Conservation (phyloP, 306 rosid species). For the Pachyrhizus erosus region DNA sequence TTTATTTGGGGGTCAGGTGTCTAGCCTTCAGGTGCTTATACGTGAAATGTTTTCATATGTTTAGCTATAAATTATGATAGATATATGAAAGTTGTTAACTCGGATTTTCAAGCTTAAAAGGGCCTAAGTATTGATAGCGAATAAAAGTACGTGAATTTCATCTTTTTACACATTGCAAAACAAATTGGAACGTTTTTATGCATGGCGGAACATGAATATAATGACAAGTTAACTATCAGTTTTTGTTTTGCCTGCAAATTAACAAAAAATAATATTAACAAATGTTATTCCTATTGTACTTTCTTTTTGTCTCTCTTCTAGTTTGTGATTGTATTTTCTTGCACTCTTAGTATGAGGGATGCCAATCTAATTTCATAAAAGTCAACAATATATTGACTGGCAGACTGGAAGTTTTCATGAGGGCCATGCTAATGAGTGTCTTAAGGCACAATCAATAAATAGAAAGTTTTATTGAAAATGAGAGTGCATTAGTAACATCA, state of each 20-base stretch:
- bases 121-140: background rate
- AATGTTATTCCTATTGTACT: too few species aligned
- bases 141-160: background rate
- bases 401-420: too few species aligned
- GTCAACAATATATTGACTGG: background rate
- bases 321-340: background rate
- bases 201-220: background rate
- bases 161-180: background rate
- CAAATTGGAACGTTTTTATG: background rate
- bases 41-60: constrained; percentile 7
- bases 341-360: background rate
- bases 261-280: background rate
- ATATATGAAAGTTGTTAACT: background rate
- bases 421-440: too few species aligned
- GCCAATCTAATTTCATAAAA: background rate
- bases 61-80: background rate
- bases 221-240: background rate
- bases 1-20: constrained; percentile 91
- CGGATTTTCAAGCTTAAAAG: background rate
- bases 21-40: constrained; percentile 85
- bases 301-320: background rate
- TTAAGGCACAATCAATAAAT: too few species aligned
- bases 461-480: too few species aligned
- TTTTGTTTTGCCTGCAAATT: background rate
- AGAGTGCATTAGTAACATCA: too few species aligned